Percentiles rank a stretch among this genome's conserved stretches.
Evolutionary conservation across 345 rosid species (phyloP).

Genomic region (Salix caprea): DNA sequence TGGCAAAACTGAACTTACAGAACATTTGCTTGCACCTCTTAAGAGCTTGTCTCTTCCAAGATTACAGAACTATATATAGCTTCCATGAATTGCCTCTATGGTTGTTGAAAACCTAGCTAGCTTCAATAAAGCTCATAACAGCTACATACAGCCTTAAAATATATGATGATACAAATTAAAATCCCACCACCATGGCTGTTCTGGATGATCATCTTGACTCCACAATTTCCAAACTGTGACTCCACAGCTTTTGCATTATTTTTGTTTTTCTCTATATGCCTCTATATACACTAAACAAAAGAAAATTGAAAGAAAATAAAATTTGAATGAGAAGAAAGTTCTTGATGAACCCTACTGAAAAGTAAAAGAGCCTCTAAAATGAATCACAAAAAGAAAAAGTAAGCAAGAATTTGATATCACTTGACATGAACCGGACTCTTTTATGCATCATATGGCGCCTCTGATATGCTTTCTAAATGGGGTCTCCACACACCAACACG

Average conservation of each 20-base stretch:
- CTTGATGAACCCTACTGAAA: constrained; percentile 27
- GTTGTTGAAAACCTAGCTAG: not conserved
- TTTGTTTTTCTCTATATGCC: constrained; percentile 10
- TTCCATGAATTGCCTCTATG: constrained; percentile 5
- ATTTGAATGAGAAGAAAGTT: constrained; percentile 4
- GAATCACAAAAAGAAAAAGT: constrained; percentile 11
- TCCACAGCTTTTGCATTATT: constrained; percentile 10
- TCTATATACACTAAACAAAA: constrained; percentile 19
- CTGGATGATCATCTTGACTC: not conserved
- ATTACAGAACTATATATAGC: constrained; percentile 16
- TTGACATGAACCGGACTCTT: not conserved
- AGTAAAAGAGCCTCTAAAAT: constrained; percentile 11
- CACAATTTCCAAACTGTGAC: constrained; percentile 3
- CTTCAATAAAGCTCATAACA: not conserved
- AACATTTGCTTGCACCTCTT: not conserved
- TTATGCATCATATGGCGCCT: constrained; percentile 15
- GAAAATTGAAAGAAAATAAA: not conserved
- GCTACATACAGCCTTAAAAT: not conserved
- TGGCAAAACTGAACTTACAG: not conserved
- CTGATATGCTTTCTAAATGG: constrained; percentile 83
- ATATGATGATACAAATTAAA: not conserved
- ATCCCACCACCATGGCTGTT: not conserved
- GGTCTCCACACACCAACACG: constrained; percentile 95
- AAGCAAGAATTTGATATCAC: not conserved
- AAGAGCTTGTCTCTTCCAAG: not conserved